Evolutionary conservation across 176 grass and related monocot species (phyloP).

Genomic region (Avena eriantha): DNA sequence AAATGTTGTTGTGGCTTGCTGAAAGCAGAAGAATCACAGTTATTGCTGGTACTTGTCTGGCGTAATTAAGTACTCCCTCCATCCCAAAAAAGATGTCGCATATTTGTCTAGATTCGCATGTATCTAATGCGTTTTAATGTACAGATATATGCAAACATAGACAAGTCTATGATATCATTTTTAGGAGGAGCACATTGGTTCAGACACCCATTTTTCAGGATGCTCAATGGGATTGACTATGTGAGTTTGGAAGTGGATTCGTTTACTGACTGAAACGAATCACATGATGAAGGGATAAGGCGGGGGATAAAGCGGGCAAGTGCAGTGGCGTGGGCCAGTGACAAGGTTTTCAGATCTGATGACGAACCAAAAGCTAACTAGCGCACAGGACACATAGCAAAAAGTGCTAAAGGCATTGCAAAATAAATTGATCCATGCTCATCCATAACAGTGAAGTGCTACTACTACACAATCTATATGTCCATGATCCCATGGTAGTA

Average conservation of each 20-base stretch:
- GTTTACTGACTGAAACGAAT: neutral
- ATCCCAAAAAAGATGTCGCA: too few relatives aligned
- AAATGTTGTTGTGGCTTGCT: neutral
- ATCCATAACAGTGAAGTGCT: slow-evolving; percentile 29
- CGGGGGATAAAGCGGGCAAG: neutral
- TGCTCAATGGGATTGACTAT: neutral
- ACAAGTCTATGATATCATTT: too few relatives aligned
- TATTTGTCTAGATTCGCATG: too few relatives aligned
- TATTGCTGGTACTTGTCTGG: neutral
- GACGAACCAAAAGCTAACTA: slow-evolving; percentile 8
- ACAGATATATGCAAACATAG: neutral
- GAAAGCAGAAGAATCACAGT: neutral
- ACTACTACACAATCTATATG: slow-evolving; percentile 11
- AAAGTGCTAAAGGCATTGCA: slow-evolving; percentile 32
- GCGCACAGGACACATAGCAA: slow-evolving; percentile 24
- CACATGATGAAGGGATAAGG: neutral
- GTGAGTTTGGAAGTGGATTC: neutral
- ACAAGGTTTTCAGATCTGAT: neutral
- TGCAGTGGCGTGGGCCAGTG: neutral
- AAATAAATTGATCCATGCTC: neutral
- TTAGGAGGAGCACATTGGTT: neutral
- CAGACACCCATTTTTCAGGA: neutral
- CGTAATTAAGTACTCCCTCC: too few relatives aligned
- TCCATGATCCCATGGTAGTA: slow-evolving; percentile 23
- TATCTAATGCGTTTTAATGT: too few relatives aligned